A percentile compares a stretch with the other conserved stretches of the same genome.
Evolutionary conservation across 257 asterid genomes (phyloP).

Genomic region (Solanum pinnatisectum): DNA sequence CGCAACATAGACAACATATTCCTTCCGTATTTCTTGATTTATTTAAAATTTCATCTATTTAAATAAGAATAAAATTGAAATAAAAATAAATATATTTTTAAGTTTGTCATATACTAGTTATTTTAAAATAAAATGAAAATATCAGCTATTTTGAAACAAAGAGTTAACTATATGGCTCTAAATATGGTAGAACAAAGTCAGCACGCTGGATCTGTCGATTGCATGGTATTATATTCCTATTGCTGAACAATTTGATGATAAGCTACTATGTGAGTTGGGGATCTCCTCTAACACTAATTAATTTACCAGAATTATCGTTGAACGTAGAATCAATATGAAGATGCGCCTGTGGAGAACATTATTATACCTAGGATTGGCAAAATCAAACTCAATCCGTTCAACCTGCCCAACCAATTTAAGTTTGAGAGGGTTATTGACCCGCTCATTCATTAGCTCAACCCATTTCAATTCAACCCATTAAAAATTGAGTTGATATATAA

Average conservation of each 20-base stretch:
- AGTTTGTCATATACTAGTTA: background rate
- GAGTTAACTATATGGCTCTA: background rate
- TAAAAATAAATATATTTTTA: too few species aligned
- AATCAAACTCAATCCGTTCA: too few species aligned
- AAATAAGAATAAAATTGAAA: background rate
- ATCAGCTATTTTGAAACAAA: background rate
- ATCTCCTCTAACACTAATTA: background rate
- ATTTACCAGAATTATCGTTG: background rate
- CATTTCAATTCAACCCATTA: too few species aligned
- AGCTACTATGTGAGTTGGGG: background rate
- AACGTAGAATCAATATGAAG: background rate
- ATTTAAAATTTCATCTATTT: background rate
- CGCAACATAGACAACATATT: background rate
- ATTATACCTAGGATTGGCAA: too few species aligned
- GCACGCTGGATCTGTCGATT: background rate
- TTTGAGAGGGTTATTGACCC: too few species aligned
- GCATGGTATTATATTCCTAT: background rate
- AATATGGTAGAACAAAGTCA: background rate
- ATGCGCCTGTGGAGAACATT: too few species aligned
- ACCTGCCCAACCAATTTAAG: too few species aligned
- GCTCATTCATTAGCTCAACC: too few species aligned
- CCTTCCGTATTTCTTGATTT: background rate
- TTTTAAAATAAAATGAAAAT: background rate
- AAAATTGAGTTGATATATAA: too few species aligned
- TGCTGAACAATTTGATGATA: background rate